Conservation (phyloP, 257 asterid species). For the Solanum paucissectum region DNA sequence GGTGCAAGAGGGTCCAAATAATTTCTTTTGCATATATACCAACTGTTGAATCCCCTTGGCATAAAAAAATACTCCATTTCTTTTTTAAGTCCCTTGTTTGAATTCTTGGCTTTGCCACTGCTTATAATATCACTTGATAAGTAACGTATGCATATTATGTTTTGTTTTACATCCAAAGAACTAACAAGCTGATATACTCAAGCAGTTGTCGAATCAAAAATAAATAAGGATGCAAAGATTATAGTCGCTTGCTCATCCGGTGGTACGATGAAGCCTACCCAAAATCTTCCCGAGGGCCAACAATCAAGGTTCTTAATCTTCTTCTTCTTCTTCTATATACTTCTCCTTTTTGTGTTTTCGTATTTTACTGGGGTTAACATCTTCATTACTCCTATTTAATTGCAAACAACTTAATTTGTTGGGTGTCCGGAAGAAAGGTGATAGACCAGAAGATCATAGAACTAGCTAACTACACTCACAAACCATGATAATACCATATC, state of each 20-base stretch:
- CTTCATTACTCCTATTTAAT: background rate
- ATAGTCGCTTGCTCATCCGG: conserved; percentile 92
- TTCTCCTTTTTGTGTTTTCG: background rate
- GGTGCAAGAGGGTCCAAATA: background rate
- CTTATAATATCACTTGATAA: background rate
- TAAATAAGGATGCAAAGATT: conserved; percentile 62
- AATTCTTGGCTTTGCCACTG: background rate
- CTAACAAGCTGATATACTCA: conserved; percentile 2
- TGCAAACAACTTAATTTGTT: background rate
- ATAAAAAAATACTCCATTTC: too few species aligned
- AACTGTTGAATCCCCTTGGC: background rate
- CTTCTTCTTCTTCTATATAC: background rate
- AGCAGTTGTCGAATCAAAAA: conserved; percentile 76
- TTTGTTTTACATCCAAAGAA: background rate
- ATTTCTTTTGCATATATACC: background rate
- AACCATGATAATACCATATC: background rate
- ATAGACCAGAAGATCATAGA: background rate
- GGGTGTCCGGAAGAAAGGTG: background rate
- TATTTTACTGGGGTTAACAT: background rate
- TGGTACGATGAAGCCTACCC: conserved; percentile 76
- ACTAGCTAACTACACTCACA: background rate
- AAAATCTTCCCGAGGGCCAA: conserved; percentile 82
- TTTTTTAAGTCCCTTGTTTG: too few species aligned
- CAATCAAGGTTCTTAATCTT: conserved; percentile 56
- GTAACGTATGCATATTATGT: background rate